Conservation (phyloP, 176 grass and related monocot genomes). For the Canna indica region DNA sequence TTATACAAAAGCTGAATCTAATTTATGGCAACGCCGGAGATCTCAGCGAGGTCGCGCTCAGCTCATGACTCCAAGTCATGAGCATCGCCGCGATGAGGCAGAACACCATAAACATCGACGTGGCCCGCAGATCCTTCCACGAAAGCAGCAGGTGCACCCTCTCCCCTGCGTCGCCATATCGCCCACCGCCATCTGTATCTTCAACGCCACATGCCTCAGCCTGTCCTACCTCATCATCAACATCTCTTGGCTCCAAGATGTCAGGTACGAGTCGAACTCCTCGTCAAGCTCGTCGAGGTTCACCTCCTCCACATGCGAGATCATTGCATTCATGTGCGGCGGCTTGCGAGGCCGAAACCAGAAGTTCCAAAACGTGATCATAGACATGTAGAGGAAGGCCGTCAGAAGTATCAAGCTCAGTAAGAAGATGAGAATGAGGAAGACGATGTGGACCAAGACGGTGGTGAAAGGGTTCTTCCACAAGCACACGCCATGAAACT, state of each 20-base stretch:
- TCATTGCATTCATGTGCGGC: neutral
- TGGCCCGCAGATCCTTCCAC: constrained; percentile 10
- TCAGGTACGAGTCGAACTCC: constrained; percentile 2
- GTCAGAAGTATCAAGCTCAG: neutral
- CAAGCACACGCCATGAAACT: neutral
- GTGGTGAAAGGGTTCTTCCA: neutral
- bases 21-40: too few species aligned
- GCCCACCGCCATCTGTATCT: too few species aligned
- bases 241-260: neutral
- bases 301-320: neutral
- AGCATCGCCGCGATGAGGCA: neutral
- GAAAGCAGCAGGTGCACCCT: neutral
- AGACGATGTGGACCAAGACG: neutral
- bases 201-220: neutral
- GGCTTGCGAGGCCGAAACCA: too few species aligned
- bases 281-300: constrained; percentile 1
- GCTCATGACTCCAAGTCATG: too few species aligned
- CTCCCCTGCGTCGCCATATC: constrained; percentile 9
- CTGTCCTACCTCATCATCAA: neutral
- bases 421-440: neutral
- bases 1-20: too few species aligned
- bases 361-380: too few species aligned
- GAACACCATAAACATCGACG: constrained; percentile 11
- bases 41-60: too few species aligned
- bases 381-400: too few species aligned